Evolutionary conservation across 2,329 filamentous ascomycete species (phyloP).

Genomic region (Sporothrix variecibatus): DNA sequence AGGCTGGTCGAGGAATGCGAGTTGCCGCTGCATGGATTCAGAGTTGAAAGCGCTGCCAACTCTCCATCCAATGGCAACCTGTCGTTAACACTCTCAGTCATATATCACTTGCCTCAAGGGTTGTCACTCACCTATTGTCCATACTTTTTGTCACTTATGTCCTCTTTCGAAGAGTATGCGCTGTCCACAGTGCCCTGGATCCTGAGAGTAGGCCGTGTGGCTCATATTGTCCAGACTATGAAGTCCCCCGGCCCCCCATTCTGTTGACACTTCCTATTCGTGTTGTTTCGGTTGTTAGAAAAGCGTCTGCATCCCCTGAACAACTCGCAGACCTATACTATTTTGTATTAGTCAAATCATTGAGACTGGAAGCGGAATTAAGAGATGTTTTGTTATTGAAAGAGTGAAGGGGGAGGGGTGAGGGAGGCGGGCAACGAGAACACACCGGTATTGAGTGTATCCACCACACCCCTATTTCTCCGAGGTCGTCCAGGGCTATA

Average conservation of each 20-base stretch:
- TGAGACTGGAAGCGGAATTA: neutral
- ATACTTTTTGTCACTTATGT: neutral
- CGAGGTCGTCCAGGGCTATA: neutral
- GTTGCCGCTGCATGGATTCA: neutral
- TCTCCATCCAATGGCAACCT: neutral
- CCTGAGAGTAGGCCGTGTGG: neutral
- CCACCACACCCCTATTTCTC: neutral
- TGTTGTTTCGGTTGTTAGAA: neutral
- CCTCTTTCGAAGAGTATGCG: neutral
- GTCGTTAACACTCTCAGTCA: neutral
- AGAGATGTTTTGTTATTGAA: neutral
- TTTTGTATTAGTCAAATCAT: neutral
- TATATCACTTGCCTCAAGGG: neutral
- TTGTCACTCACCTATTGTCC: neutral
- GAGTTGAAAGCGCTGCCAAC: neutral
- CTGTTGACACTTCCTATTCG: too few relatives aligned
- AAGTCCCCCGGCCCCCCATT: neutral
- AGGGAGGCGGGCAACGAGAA: neutral
- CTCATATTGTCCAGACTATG: neutral
- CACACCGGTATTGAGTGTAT: neutral
- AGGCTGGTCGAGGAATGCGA: neutral
- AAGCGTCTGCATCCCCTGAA: neutral
- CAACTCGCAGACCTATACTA: neutral
- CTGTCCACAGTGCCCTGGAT: neutral
- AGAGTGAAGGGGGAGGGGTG: neutral